These are phyloP conservation scores for Conticribra weissflogii DNA, from an alignment of 108 stramenopile species.

Conservation along the genomic window DNA sequence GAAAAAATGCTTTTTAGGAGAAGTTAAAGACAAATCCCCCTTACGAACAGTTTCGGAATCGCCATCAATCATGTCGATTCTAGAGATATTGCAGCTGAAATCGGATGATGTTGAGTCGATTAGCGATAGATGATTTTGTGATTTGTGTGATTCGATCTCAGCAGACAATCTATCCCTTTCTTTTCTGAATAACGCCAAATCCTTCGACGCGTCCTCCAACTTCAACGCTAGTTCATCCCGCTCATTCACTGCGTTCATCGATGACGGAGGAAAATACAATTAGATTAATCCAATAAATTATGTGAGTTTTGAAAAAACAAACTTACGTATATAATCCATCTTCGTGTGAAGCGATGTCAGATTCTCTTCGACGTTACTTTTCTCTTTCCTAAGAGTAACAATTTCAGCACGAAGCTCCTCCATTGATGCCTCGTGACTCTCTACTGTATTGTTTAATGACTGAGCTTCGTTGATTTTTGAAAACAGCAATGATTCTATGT, in stretches of 20 bases:
- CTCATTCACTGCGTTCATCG: slow-evolving; percentile 14
- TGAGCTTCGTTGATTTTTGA: slow-evolving; percentile 21
- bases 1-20: background rate
- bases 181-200: slow-evolving; percentile 1
- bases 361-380: slow-evolving; percentile 9
- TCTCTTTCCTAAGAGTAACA: slow-evolving; percentile 6
- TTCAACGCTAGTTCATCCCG: slow-evolving; percentile 19
- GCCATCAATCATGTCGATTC: background rate
- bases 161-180: background rate
- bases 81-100: background rate
- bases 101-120: background rate
- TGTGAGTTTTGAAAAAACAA: no score
- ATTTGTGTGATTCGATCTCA: background rate
- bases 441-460: slow-evolving; percentile 7
- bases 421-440: slow-evolving; percentile 14
- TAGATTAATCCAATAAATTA: no score
- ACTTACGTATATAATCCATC: slow-evolving; percentile 11
- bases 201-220: slow-evolving; percentile 9
- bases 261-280: no score
- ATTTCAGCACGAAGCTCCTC: slow-evolving; percentile 17
- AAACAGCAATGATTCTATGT: slow-evolving; percentile 23
- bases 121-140: background rate
- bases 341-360: slow-evolving; percentile 14
- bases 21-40: background rate
- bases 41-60: background rate